A percentile compares a stretch with the other conserved stretches of the same genome.
phyloP scores from a whole-genome alignment of 495 filamentous ascomycete species.

The Xylaria palmicola region DNA sequence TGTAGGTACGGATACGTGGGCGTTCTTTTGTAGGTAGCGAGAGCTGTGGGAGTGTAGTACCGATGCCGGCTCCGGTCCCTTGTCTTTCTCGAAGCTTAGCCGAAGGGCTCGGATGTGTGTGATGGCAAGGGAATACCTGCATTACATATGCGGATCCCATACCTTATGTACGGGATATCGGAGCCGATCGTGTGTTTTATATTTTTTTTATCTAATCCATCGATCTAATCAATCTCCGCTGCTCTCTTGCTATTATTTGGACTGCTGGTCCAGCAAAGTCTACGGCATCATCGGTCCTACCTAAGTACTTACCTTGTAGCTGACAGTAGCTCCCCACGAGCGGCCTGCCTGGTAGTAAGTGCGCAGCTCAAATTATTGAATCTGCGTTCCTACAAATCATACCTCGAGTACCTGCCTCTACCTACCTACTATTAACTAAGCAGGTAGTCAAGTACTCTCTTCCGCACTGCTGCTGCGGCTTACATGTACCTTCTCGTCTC shows the following conservation, averaged over 20 bases:
- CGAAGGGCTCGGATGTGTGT: not conserved
- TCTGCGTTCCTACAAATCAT: not conserved
- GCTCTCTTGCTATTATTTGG: not conserved
- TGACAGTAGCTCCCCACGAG: no score
- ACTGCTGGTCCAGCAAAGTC: not conserved
- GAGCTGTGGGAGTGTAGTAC: no score
- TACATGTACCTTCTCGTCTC: not conserved
- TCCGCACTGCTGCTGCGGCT: not conserved
- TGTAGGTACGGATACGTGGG: no score
- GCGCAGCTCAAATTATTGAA: no score
- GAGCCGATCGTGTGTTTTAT: not conserved
- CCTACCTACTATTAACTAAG: not conserved
- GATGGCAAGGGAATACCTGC: conserved; percentile 5
- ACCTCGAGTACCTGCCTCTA: no score
- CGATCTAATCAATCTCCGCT: conserved; percentile 21
- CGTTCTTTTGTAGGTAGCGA: no score
- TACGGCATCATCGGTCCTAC: no score
- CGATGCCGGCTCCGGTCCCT: no score
- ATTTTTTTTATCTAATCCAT: conserved; percentile 20
- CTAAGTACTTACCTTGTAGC: no score
- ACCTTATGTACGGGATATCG: not conserved
- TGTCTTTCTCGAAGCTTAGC: not conserved
- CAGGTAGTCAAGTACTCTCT: not conserved
- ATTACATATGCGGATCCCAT: conserved; percentile 15
- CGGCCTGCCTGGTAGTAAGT: no score